phyloP scores from a whole-genome alignment of 2,329 filamentous ascomycete species.

The Pyrenochaeta sp. region DNA sequence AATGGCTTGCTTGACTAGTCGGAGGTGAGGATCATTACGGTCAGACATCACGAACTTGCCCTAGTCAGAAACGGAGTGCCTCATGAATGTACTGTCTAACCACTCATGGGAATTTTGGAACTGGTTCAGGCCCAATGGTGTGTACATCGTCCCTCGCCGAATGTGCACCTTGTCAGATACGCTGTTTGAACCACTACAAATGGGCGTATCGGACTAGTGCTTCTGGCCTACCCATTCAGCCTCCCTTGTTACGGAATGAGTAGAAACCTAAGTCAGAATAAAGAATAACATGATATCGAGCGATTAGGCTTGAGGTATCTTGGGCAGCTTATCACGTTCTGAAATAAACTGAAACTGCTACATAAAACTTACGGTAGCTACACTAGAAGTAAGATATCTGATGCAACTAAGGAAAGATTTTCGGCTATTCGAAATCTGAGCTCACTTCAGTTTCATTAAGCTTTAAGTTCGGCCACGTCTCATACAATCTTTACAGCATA shows the following conservation, averaged over 20 bases:
- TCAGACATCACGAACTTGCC: slow-evolving; percentile 26
- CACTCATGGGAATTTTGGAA: slow-evolving; percentile 23
- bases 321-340: too few species aligned
- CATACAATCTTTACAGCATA: too few species aligned
- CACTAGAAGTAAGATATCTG: too few species aligned
- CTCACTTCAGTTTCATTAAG: too few species aligned
- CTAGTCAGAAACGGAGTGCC: slow-evolving; percentile 41
- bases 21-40: not conserved
- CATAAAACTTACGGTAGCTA: too few species aligned
- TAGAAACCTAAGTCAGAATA: not conserved
- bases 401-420: too few species aligned
- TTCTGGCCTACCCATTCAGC: slow-evolving; percentile 23
- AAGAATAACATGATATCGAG: not conserved
- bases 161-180: not conserved
- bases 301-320: not conserved
- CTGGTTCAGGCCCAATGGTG: not conserved
- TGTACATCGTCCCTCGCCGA: too few species aligned
- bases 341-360: too few species aligned
- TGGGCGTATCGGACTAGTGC: slow-evolving; percentile 28
- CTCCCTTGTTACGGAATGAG: not conserved
- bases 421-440: too few species aligned
- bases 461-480: too few species aligned
- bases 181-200: slow-evolving; percentile 23
- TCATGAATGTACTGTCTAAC: slow-evolving; percentile 28
- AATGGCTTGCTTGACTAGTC: too few species aligned